Base-by-base conservation (phyloP, 2,329 filamentous ascomycete genomes). In the Colletotrichum neosansevieriae region DNA sequence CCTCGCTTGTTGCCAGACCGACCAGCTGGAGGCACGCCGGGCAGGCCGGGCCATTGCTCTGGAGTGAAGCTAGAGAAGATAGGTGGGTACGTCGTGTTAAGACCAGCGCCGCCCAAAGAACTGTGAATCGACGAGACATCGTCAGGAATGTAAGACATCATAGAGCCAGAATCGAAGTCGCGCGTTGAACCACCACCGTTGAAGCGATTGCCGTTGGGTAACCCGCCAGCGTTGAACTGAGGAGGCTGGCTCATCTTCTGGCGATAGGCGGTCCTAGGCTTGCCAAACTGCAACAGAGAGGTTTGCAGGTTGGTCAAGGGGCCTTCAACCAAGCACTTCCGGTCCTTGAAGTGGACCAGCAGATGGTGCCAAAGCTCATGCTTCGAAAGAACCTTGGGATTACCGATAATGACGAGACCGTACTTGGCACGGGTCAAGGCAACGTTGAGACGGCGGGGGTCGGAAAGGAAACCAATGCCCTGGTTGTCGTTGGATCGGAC, bases 401-500 rank as follows among this genome's bases (percentile, higher is more conserved):
- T 99, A 71, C 96, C 96, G 9, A 99, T 89, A 76, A 99, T 98
- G 69, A 98, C 96, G 36, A 98, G 85, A 67, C 96, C 96, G 75
- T 95, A 99, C 81, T 98, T 98, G 71, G 96, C 96, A 83, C 96
- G 93, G 58, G 96, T 99, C 72, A 99, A 87, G 44, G 95, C 96
- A 21, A 99, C 96, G 77, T 99, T 99, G 75, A 99, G 89, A 85
- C 96, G 95, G 72, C 96, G 93, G 59, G 96, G 96, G 74, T 99
- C 96, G 69, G 94, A 98, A 84, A 99, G 85, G 88, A 99, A 99
- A 82, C 96, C 96, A 75, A 99, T 99, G 73, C 96, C 96, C 79
- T 99, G 96, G 79, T 98, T 97, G 75, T 99, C 96, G 78, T 99
- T 99, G 77, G 95, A 98, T 77, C 96, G 93, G 58, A 99, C 96